Evolutionary conservation across 164 flowering plant genomes (phyloP).

Genomic region (Chimonanthus praecox): DNA sequence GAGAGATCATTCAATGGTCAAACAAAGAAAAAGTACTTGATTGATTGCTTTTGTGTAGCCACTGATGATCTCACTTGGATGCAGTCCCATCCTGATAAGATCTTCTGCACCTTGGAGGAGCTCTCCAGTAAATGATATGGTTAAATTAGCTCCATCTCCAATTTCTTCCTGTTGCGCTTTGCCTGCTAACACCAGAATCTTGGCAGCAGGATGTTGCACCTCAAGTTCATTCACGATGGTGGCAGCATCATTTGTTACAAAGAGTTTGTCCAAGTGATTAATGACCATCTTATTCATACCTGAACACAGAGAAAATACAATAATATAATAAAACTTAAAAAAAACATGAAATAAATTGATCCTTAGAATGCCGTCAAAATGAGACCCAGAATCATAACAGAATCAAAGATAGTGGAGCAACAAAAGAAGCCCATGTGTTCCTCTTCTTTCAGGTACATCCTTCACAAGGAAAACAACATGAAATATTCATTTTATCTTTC

Average conservation of each 20-base stretch:
- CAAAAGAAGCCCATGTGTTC: background rate
- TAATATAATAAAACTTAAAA: background rate
- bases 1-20: background rate
- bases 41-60: conserved; percentile 76
- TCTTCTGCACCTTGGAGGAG: conserved; percentile 86
- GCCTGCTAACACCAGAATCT: conserved; percentile 79
- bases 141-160: conserved; percentile 93
- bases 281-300: conserved; percentile 99
- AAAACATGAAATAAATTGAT: too few relatives aligned
- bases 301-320: conserved; percentile 12
- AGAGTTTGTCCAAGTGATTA: conserved; percentile 91
- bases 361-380: background rate
- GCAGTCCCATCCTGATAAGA: conserved; percentile 88
- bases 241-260: conserved; percentile 90
- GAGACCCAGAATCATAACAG: background rate
- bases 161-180: conserved; percentile 98
- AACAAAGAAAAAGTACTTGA: conserved; percentile 40
- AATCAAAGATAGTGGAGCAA: background rate
- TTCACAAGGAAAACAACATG: background rate
- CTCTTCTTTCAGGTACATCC: background rate
- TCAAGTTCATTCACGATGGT: conserved; percentile 95
- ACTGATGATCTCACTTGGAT: conserved; percentile 89
- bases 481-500: background rate
- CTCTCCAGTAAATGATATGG: conserved; percentile 92
- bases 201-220: conserved; percentile 98